phyloP scores from a whole-genome alignment of 2,329 filamentous ascomycete species.

The Colletotrichum orchidophilum region DNA sequence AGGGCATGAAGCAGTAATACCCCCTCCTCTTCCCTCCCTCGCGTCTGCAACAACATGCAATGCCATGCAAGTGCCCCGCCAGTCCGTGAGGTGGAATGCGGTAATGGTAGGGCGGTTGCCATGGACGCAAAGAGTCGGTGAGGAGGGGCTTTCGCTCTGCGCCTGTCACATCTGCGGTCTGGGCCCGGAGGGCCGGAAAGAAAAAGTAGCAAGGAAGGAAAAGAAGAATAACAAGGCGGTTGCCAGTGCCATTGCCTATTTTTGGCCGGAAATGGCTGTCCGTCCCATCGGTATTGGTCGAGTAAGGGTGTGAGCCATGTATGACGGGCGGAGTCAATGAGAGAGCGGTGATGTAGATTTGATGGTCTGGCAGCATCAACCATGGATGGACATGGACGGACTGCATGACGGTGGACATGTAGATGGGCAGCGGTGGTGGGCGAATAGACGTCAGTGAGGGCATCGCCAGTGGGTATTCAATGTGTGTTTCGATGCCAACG shows the following conservation, averaged over 20 bases:
- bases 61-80: conserved; percentile 31
- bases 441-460: conserved; percentile 32
- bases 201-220: background rate
- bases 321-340: background rate
- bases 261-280: conserved; percentile 15
- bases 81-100: conserved; percentile 15
- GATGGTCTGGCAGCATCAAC: conserved; percentile 18
- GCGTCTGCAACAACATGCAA: conserved; percentile 33
- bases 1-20: conserved; percentile 19
- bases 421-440: conserved; percentile 1
- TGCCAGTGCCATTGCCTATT: conserved; percentile 13
- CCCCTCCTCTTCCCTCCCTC: conserved; percentile 21
- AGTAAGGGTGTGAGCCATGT: conserved; percentile 4
- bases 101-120: conserved; percentile 27
- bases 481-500: conserved; percentile 6
- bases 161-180: conserved; percentile 34
- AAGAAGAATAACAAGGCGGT: conserved; percentile 2
- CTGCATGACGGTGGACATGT: conserved; percentile 10
- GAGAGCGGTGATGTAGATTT: background rate
- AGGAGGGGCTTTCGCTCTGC: conserved; percentile 16
- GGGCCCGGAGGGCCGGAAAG: conserved; percentile 5
- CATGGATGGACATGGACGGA: background rate
- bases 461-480: conserved; percentile 27
- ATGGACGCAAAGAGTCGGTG: conserved; percentile 33
- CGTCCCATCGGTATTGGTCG: background rate